Conservation (phyloP, 208 protist species). For the Wallacemonas sp. region DNA sequence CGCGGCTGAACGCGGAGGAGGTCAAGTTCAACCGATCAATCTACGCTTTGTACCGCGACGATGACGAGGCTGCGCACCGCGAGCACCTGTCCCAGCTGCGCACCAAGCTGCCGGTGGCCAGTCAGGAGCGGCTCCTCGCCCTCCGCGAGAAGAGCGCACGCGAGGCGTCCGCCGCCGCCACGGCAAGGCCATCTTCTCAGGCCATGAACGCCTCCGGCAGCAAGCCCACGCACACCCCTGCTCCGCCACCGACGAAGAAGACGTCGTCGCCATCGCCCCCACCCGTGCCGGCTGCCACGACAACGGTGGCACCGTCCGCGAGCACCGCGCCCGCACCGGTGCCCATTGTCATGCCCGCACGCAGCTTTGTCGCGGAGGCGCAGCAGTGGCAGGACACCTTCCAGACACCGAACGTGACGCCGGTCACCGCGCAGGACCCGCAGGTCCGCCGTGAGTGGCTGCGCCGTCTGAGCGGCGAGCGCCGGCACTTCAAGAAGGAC, state of each 20-base stretch:
- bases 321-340: background rate
- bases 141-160: slow-evolving; percentile 11
- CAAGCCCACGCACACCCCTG: slow-evolving; percentile 7
- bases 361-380: slow-evolving; percentile 47
- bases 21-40: slow-evolving; percentile 8
- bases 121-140: slow-evolving; percentile 5
- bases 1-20: background rate
- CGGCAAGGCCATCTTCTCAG: no score
- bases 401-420: slow-evolving; percentile 32
- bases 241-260: background rate
- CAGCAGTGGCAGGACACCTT: slow-evolving; percentile 39
- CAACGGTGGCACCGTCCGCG: background rate
- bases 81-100: slow-evolving; percentile 25
- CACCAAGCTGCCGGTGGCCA: slow-evolving; percentile 8
- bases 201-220: no score
- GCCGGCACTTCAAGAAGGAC: slow-evolving; percentile 31
- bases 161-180: background rate
- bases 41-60: slow-evolving; percentile 21
- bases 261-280: background rate
- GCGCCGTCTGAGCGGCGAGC: slow-evolving; percentile 30
- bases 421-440: slow-evolving; percentile 29
- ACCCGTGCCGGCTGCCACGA: background rate
- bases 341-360: slow-evolving; percentile 19
- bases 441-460: slow-evolving; percentile 40
- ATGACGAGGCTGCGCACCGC: slow-evolving; percentile 23